Conservation (phyloP, 306 rosid species). For the Quercus aquifolioides region DNA sequence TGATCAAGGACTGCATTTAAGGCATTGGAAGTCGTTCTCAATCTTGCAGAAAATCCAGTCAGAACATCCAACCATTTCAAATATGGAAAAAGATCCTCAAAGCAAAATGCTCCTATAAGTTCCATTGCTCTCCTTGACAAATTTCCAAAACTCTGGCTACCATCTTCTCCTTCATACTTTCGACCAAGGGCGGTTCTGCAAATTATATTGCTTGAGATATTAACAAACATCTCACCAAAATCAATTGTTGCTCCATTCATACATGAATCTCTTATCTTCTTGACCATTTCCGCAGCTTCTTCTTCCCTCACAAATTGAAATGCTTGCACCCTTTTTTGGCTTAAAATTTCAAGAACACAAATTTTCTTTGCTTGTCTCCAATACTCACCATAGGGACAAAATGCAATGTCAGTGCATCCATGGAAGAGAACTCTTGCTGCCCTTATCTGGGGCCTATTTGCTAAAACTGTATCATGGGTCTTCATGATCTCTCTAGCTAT, state of each 20-base stretch:
- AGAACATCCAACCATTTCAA: slow-evolving; percentile 34
- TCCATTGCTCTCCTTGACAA: slow-evolving; percentile 21
- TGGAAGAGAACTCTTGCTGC: slow-evolving; percentile 22
- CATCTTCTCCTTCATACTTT: slow-evolving; percentile 5
- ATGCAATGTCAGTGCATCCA: slow-evolving; percentile 20
- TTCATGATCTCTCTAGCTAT: slow-evolving; percentile 16
- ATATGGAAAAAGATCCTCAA: slow-evolving; percentile 33
- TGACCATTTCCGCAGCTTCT: slow-evolving; percentile 24
- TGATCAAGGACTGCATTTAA: slow-evolving; percentile 24
- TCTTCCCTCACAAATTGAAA: slow-evolving; percentile 19
- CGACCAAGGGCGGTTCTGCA: slow-evolving; percentile 24
- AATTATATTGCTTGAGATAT: slow-evolving; percentile 8
- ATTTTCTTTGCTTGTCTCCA: slow-evolving; percentile 35
- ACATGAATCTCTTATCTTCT: slow-evolving; percentile 12
- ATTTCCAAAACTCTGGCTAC: neutral
- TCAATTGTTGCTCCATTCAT: slow-evolving; percentile 2
- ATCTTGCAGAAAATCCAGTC: slow-evolving; percentile 11
- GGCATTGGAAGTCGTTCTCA: slow-evolving; percentile 13
- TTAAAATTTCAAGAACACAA: slow-evolving; percentile 23
- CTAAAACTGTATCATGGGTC: slow-evolving; percentile 13
- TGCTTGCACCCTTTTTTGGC: slow-evolving; percentile 23
- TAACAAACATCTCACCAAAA: slow-evolving; percentile 14
- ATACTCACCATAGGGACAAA: slow-evolving; percentile 13
- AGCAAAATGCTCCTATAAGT: slow-evolving; percentile 3
- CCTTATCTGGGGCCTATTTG: slow-evolving; percentile 21